These are phyloP conservation scores for Oxytropis ochrocephala DNA, from an alignment of 306 rosid species.

Conservation along the genomic window DNA sequence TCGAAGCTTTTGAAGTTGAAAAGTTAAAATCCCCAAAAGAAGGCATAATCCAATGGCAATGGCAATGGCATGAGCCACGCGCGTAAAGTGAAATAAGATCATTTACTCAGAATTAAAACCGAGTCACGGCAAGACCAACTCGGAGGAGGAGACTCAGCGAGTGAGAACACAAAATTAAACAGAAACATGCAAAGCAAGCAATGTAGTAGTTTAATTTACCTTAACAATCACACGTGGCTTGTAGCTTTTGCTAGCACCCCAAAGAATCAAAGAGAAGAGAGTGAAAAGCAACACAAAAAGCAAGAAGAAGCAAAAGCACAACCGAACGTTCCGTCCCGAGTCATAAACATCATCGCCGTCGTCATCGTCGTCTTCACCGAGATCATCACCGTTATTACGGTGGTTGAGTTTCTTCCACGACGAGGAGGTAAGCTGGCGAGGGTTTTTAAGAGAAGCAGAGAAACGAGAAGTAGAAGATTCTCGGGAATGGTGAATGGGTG, in stretches of 20 bases:
- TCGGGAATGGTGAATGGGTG: constrained; percentile 92
- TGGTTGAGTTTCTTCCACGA: constrained; percentile 60
- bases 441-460: constrained; percentile 76
- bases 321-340: constrained; percentile 31
- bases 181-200: not conserved
- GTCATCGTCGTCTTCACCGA: not conserved
- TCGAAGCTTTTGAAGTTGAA: not conserved
- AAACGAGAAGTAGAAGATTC: constrained; percentile 91
- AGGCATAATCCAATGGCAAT: not conserved
- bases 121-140: not conserved
- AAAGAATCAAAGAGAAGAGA: constrained; percentile 58
- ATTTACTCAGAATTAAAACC: not conserved
- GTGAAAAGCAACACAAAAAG: constrained; percentile 54
- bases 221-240: constrained; percentile 44
- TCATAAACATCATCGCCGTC: not conserved
- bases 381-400: constrained; percentile 16
- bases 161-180: not conserved
- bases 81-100: not conserved
- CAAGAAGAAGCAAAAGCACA: constrained; percentile 48
- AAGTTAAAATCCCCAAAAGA: not conserved
- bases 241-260: constrained; percentile 88
- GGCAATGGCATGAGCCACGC: not conserved
- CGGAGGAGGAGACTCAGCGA: not conserved
- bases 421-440: constrained; percentile 21
- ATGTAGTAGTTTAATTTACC: constrained; percentile 27